Percentiles rank a stretch among this genome's conserved stretches.
Conservation (phyloP, 2,329 filamentous ascomycete species). For the Aspergillus ibericus region DNA sequence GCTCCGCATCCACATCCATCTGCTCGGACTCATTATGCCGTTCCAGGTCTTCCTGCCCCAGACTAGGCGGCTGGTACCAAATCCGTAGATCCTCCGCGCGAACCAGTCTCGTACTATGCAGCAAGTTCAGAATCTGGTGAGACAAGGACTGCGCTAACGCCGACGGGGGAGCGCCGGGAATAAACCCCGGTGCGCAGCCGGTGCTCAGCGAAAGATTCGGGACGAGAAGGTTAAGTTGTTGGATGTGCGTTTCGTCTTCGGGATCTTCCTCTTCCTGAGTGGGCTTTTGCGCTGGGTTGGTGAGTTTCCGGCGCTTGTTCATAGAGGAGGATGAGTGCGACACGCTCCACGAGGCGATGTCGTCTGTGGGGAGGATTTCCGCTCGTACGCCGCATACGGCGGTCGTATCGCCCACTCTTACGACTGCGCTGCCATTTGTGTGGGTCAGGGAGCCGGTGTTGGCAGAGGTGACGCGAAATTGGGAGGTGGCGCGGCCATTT, state of each 20-base stretch:
- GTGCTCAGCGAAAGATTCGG: conserved; percentile 93
- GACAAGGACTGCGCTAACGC: conserved; percentile 81
- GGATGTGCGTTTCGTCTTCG: conserved; percentile 48
- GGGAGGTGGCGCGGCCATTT: conserved; percentile 72
- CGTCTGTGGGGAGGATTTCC: conserved; percentile 74
- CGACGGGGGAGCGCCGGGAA: conserved; percentile 80
- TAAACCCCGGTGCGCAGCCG: conserved; percentile 79
- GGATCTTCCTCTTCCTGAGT: conserved; percentile 46
- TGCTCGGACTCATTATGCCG: conserved; percentile 46
- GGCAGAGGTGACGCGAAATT: conserved; percentile 71
- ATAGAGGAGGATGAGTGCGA: conserved; percentile 37
- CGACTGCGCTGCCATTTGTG: conserved; percentile 84
- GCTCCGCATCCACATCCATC: conserved; percentile 49
- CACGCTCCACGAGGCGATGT: conserved; percentile 62
- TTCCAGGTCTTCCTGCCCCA: conserved; percentile 32
- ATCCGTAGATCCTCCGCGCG: conserved; percentile 70
- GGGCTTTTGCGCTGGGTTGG: conserved; percentile 18
- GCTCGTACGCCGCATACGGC: conserved; percentile 91
- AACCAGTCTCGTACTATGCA: conserved; percentile 71
- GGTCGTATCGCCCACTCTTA: conserved; percentile 84
- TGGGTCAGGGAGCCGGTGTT: conserved; percentile 85
- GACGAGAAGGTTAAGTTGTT: conserved; percentile 69
- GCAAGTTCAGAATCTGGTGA: conserved; percentile 72
- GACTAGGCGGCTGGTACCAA: conserved; percentile 57
- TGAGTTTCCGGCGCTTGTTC: conserved; percentile 33